Conservation (phyloP, 139 green algal species). For the Coelastrella sp. region DNA sequence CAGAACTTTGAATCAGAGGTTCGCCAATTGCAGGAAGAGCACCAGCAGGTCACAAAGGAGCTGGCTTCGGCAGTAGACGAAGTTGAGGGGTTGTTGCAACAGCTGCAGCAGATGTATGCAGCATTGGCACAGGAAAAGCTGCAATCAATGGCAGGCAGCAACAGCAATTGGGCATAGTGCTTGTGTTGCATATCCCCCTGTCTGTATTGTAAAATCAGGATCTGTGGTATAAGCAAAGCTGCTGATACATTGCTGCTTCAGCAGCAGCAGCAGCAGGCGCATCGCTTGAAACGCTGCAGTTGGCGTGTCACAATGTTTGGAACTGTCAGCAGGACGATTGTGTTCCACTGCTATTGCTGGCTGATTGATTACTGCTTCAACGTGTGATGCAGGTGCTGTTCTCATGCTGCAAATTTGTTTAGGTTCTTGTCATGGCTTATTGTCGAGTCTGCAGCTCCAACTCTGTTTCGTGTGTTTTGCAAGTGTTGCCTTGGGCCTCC, state of each 20-base stretch:
- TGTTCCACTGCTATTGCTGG: too few species aligned
- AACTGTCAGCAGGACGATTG: too few species aligned
- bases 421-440: too few species aligned
- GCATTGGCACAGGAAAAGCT: conserved; percentile 21
- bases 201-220: too few species aligned
- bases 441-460: too few species aligned
- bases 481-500: too few species aligned
- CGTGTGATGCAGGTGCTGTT: too few species aligned
- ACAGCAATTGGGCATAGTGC: background rate
- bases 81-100: conserved; percentile 17
- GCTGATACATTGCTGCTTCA: background rate
- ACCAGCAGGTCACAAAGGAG: conserved; percentile 10
- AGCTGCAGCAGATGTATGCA: conserved; percentile 43
- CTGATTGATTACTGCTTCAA: too few species aligned
- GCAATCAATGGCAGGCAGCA: background rate
- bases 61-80: conserved; percentile 14
- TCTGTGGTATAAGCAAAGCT: background rate
- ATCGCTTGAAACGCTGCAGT: background rate
- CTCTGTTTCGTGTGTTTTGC: too few species aligned
- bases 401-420: too few species aligned
- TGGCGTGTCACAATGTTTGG: too few species aligned
- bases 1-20: background rate
- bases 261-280: background rate
- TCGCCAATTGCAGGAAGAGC: conserved; percentile 26
- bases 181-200: too few species aligned